These are phyloP conservation scores for Epichloe sp. DNA, from an alignment of 2,329 filamentous ascomycete genomes.

Conservation along the genomic window DNA sequence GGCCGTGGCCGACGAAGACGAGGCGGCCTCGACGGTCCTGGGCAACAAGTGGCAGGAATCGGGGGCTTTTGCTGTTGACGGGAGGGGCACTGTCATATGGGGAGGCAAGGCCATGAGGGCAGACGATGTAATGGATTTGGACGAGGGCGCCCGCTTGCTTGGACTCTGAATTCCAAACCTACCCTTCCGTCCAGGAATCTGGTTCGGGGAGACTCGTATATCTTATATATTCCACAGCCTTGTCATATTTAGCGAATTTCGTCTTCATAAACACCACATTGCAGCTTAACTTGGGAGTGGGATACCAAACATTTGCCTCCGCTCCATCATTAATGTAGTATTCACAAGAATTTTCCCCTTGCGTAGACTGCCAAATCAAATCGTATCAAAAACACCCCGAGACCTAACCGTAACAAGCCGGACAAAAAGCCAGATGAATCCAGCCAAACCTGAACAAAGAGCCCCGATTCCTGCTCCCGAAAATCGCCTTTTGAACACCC, in stretches of 20 bases:
- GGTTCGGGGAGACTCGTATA: neutral
- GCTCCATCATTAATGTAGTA: slow-evolving; percentile 5
- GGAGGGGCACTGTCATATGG: slow-evolving; percentile 35
- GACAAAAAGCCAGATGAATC: neutral
- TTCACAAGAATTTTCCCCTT: neutral
- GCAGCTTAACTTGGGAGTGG: too few relatives aligned
- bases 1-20: slow-evolving; percentile 11
- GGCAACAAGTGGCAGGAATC: slow-evolving; percentile 45
- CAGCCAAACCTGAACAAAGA: neutral
- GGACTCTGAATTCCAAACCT: slow-evolving; percentile 5
- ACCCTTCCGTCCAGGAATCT: neutral
- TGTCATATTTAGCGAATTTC: too few relatives aligned
- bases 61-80: slow-evolving; percentile 38
- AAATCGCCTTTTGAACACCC: slow-evolving; percentile 1
- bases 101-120: slow-evolving; percentile 33
- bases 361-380: neutral
- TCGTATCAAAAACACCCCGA: slow-evolving; percentile 5
- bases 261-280: too few relatives aligned
- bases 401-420: neutral
- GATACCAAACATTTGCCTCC: neutral
- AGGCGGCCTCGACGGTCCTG: slow-evolving; percentile 30
- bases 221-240: neutral
- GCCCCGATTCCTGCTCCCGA: neutral
- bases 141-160: slow-evolving; percentile 30
- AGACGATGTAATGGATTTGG: slow-evolving; percentile 41